phyloP scores from a whole-genome alignment of 148 eudicot genomes.

The Fagopyrum tataricum region DNA sequence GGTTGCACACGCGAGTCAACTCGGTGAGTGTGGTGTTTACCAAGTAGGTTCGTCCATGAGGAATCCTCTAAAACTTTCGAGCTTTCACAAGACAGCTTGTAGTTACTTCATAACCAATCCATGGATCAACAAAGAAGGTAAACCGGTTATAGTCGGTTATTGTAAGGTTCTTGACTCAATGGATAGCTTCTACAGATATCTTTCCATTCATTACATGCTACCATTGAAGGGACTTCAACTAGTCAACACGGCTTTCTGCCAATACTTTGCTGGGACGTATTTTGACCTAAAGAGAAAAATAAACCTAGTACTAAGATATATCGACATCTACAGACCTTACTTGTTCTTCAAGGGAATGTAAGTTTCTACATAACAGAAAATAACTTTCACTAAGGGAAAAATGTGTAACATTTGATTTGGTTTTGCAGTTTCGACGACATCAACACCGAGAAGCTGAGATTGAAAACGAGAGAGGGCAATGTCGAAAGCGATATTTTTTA shows the following conservation, averaged over 20 bases:
- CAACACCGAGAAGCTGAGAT: conserved; percentile 22
- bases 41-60: conserved; percentile 55
- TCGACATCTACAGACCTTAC: conserved; percentile 57
- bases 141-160: conserved; percentile 40
- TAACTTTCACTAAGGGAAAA: no score
- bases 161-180: conserved; percentile 36
- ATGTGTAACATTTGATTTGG: neutral
- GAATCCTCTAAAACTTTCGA: conserved; percentile 29
- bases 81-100: conserved; percentile 28
- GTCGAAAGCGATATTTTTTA: conserved; percentile 18
- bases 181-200: conserved; percentile 56
- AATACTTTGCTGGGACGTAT: conserved; percentile 30
- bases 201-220: conserved; percentile 45
- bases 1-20: conserved; percentile 31
- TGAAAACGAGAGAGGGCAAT: conserved; percentile 9
- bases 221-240: conserved; percentile 56
- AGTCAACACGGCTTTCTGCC: conserved; percentile 44
- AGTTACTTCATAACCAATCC: conserved; percentile 46
- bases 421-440: conserved; percentile 25
- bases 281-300: conserved; percentile 39
- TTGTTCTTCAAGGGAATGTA: conserved; percentile 55
- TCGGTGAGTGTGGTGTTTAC: conserved; percentile 21
- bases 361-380: neutral
- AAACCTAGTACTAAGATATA: conserved; percentile 35
- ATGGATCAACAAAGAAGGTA: conserved; percentile 55